These are phyloP conservation scores for Fusarium redolens DNA, from an alignment of 2,329 filamentous ascomycete species.

Conservation along the genomic window DNA sequence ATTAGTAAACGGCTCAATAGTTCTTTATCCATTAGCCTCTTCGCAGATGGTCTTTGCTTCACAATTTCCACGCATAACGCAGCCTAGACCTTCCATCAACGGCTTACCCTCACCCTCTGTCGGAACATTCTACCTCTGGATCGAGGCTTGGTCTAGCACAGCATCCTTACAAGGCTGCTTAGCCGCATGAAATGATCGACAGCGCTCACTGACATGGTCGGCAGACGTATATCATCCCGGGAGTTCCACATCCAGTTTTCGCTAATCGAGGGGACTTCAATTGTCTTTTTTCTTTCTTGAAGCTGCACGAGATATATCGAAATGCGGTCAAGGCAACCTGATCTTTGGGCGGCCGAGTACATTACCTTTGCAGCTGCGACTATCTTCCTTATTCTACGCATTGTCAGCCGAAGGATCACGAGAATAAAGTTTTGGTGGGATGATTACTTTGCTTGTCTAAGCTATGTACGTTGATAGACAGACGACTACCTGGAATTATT, in stretches of 20 bases:
- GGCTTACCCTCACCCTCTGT: neutral
- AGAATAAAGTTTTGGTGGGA: conserved; percentile 39
- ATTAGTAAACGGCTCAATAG: neutral
- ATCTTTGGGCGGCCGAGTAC: conserved; percentile 32
- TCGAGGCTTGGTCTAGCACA: neutral
- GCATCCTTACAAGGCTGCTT: neutral
- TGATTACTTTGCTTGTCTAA: conserved; percentile 33
- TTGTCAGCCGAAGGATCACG: conserved; percentile 33
- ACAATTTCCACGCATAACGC: neutral
- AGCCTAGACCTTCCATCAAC: neutral
- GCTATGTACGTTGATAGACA: conserved; percentile 22
- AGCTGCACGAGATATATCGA: neutral
- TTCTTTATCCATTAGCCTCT: neutral
- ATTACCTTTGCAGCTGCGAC: conserved; percentile 38
- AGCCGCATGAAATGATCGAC: neutral
- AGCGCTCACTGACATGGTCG: neutral
- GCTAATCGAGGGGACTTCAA: neutral
- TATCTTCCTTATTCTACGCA: conserved; percentile 25
- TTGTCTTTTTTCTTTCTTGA: neutral
- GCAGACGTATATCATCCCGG: conserved; percentile 3
- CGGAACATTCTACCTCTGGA: neutral
- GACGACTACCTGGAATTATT: accelerated
- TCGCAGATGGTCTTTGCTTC: neutral
- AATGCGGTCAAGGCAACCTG: conserved; percentile 26
- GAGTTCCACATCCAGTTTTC: neutral